Conservation (phyloP, 768 basidiomycete species). For the Hygrophorus russula region DNA sequence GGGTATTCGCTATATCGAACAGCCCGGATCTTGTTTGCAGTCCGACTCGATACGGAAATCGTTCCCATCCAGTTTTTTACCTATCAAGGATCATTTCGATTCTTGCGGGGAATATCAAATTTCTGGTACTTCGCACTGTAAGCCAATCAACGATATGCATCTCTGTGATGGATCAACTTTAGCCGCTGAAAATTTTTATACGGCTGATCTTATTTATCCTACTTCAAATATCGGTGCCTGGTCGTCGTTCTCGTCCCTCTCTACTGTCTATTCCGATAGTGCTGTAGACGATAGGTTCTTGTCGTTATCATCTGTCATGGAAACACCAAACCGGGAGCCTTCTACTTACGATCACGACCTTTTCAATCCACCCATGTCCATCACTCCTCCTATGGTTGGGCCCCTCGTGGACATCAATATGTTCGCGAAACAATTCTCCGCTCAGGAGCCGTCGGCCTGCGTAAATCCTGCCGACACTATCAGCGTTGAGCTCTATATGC, state of each 20-base stretch:
- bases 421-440: conserved; percentile 13
- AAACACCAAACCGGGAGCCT: background rate
- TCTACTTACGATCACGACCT: background rate
- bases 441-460: conserved; percentile 9
- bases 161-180: too few species aligned
- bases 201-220: too few species aligned
- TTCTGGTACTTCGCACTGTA: too few species aligned
- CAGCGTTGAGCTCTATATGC: background rate
- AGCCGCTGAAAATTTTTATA: too few species aligned
- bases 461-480: conserved; percentile 32
- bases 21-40: background rate
- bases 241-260: too few species aligned
- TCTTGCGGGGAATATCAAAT: too few species aligned
- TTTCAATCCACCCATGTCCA: background rate
- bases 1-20: conserved; percentile 18
- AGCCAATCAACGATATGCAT: too few species aligned
- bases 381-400: conserved; percentile 5
- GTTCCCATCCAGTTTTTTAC: background rate
- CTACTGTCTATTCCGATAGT: too few species aligned
- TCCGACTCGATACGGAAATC: background rate
- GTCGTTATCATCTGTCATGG: too few species aligned
- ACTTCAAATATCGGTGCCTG: too few species aligned
- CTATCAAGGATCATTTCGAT: background rate
- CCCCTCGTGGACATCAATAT: conserved; percentile 23
- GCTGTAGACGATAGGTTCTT: too few species aligned